These are phyloP conservation scores for Ceratocystis smalleyi DNA, from an alignment of 2,329 filamentous ascomycete species.

Conservation along the genomic window DNA sequence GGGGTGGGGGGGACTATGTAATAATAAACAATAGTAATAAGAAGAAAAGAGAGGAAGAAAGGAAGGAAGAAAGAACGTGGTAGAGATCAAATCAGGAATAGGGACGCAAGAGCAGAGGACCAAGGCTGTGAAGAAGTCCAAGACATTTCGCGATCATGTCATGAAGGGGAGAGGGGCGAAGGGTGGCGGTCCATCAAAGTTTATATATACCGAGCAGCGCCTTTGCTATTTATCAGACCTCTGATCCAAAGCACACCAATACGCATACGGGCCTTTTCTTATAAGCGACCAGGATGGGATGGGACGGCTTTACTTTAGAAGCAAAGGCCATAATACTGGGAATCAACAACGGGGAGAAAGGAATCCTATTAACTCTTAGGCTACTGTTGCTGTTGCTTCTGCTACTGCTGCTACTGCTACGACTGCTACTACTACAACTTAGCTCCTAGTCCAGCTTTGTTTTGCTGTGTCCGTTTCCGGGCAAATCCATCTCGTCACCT, in stretches of 20 bases:
- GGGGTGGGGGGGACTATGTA: neutral
- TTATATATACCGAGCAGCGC: neutral
- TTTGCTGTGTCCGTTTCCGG: slow-evolving; percentile 1
- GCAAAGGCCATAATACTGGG: slow-evolving; percentile 2
- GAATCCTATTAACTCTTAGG: neutral
- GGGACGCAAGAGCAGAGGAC: neutral
- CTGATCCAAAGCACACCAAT: neutral
- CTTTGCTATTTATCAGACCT: neutral
- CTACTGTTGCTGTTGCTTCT: neutral
- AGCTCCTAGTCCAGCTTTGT: neutral
- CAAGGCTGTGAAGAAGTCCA: neutral
- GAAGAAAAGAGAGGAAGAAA: neutral
- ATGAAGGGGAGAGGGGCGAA: neutral
- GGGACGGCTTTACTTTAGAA: slow-evolving; percentile 3
- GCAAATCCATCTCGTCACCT: neutral
- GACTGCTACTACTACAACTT: neutral
- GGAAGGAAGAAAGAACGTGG: neutral
- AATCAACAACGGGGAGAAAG: neutral
- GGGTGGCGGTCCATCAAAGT: neutral
- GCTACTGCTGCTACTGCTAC: neutral
- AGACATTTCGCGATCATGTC: slow-evolving; percentile 2
- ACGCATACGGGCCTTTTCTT: neutral
- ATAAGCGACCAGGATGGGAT: slow-evolving; percentile 1
- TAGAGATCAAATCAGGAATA: too few species aligned
- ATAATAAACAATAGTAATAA: neutral